phyloP scores from a whole-genome alignment of 805 yeast species.

The Wickerhamomyces chaumierensis region DNA sequence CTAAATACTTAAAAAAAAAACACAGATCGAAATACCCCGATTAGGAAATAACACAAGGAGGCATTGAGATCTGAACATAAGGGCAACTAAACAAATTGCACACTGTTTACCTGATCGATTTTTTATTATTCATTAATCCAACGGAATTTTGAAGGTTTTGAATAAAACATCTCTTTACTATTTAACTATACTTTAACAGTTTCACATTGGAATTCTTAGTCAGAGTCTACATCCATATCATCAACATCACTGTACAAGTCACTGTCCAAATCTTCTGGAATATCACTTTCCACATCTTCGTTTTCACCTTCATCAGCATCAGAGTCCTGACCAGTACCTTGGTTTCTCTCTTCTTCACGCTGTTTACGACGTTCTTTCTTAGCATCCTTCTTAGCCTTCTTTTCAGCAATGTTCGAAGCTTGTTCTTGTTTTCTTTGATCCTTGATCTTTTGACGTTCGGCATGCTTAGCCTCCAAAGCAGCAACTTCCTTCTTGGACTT shows the following conservation, averaged over 20 bases:
- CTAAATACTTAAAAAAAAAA: too few relatives aligned
- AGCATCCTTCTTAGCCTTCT: constrained; percentile 61
- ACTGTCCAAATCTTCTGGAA: constrained; percentile 35
- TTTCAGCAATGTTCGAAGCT: constrained; percentile 64
- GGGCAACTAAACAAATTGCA: too few relatives aligned
- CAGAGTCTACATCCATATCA: constrained; percentile 16
- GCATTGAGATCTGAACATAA: too few relatives aligned
- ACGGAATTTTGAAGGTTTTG: too few relatives aligned
- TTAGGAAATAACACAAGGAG: too few relatives aligned
- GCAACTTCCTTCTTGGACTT: constrained; percentile 54
- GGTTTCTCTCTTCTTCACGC: constrained; percentile 30
- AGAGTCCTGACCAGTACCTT: constrained; percentile 13
- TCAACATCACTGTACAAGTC: constrained; percentile 35
- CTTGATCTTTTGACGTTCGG: constrained; percentile 46
- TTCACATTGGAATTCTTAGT: too few relatives aligned
- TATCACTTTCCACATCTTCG: constrained; percentile 26
- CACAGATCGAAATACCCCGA: too few relatives aligned
- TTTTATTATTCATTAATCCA: too few relatives aligned
- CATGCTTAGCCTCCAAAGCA: constrained; percentile 58
- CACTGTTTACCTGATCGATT: too few relatives aligned
- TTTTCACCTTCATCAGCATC: constrained; percentile 24
- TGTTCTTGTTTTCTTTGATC: constrained; percentile 68
- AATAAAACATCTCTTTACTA: too few relatives aligned
- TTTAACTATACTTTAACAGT: too few relatives aligned
- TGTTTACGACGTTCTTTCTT: constrained; percentile 60